Base-by-base conservation (phyloP, 495 filamentous ascomycete genomes). In the Annulohypoxylon bovei region DNA sequence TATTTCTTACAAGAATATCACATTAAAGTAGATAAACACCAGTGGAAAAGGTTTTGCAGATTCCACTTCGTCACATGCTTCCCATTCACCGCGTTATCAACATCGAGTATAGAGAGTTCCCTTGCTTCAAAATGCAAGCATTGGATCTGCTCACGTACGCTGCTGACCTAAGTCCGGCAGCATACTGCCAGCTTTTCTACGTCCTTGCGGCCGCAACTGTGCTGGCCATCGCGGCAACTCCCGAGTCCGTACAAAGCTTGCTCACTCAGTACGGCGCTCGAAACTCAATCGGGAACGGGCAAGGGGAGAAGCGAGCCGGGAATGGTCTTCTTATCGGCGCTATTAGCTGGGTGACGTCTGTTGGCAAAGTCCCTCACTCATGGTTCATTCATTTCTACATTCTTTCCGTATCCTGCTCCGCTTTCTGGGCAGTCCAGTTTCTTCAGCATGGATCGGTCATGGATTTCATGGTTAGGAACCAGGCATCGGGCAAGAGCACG, bases 371-470 rank as follows among this genome's bases (percentile, higher is more conserved):
- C 9, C 94, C 96, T 3, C 95, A 98, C 77, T 81, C 84, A 55
- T 99, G 90, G 84, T 99, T 99, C 80, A 84, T 81, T 6, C 90
- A 94, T 61, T 99, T 97, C 79, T 99, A 99, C 74, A 74, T 92
- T 33, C 75, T 87, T 20, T 96, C 91, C 0, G 70, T 95, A 1
- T 70, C 81, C 4, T 90, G 88, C 42, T 94, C 90, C 0, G 58
- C 89, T 3, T 92, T 97, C 78, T 98, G 95, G 94, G 84, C 81
- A 0, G 44, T 74, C 37, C 92, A 97, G 76, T 84, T 93, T n/a
- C 68, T 88, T 18, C 76, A 68, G 12, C 80, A 84, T 54, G 93
- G 92, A 1, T 54, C 59, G 2, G 71, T 85, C 37, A 79, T 91
- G 67, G 69, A 77, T 23, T 61, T 75, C 16, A 60, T 91, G 23